Base-by-base conservation (phyloP, 345 rosid species). In the Citrus glauca region DNA sequence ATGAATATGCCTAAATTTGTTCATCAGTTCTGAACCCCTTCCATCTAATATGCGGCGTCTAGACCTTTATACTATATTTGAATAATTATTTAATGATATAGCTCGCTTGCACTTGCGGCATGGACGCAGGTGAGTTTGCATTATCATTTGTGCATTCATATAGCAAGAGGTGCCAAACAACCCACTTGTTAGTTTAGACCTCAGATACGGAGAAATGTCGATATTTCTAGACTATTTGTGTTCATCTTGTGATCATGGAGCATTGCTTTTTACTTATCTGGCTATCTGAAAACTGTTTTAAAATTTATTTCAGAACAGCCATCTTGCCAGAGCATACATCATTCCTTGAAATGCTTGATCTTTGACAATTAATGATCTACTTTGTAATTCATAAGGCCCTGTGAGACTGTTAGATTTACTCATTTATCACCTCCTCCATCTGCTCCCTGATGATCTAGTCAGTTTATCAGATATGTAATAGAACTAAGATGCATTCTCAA, bases 261-360 rank as follows among this genome's bases (percentile, higher is more conserved):
- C 42, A 45, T 16, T 48, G 78, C 76, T 30, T 35, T 7, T 81
- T 40, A 84, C 68, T 60, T 8, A 22, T 22, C 48, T 37, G 42
- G 70, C 48, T 22, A 37, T 66, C n/a, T 33, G 40, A 65, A 65
- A 32, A 33, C 17, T 65, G 37, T 14, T 19, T 28, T 5, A 30
- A 30, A 65, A 20, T 33, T 65, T 65, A 59, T 65, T 32, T 66
- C 69, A 22, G 40, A 65, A 2, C 42, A 19, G 19, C 10, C 37
- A 32, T 56, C 40, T 65, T 65, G 20, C 67, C 11, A 65, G 57
- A 32, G 45, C 28, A 59, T 24, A 33, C 69, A 66, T 66, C 22
- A 16, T 66, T 66, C 48, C 45, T 66, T 7, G 14, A 66, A 66
- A 40, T 35, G 45, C 40, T 66, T 35, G 69, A 66, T 33, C 69